Conservation (phyloP, 2,329 filamentous ascomycete species). For the Hawksworthiomyces lignivorus region DNA sequence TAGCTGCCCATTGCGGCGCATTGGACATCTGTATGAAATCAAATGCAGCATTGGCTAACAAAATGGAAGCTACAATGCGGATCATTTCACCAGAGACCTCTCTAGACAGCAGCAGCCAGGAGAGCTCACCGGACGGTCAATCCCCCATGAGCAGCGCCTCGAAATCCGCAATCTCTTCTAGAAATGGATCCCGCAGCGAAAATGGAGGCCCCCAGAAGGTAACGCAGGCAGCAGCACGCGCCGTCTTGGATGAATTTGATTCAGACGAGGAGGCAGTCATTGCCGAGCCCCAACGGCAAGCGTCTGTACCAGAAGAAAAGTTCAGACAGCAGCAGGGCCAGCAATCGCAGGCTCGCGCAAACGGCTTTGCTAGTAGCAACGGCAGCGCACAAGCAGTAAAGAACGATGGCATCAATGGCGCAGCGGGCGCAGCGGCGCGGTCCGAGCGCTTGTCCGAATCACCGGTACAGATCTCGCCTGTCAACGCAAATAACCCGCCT, state of each 20-base stretch:
- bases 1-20: too few relatives aligned
- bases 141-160: too few relatives aligned
- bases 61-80: conserved; percentile 48
- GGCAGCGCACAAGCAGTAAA: conserved; percentile 18
- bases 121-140: conserved; percentile 12
- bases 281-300: conserved; percentile 21
- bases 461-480: conserved; percentile 56
- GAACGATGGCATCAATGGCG: too few relatives aligned
- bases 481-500: conserved; percentile 48
- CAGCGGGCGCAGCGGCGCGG: conserved; percentile 20
- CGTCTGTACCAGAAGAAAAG: conserved; percentile 19
- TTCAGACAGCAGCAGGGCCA: conserved; percentile 12
- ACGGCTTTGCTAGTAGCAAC: conserved; percentile 35
- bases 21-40: too few relatives aligned
- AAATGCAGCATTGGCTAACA: too few relatives aligned
- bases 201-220: conserved; percentile 49
- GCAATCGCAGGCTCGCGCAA: conserved; percentile 28
- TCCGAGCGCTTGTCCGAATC: conserved; percentile 56
- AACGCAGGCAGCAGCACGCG: conserved; percentile 51
- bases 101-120: conserved; percentile 26
- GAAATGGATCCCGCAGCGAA: conserved; percentile 26
- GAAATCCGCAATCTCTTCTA: conserved; percentile 31
- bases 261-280: conserved; percentile 35
- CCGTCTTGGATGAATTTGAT: conserved; percentile 66
- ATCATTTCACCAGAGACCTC: conserved; percentile 46